phyloP scores from a whole-genome alignment of 768 basidiomycete species.

The Paxillus involutus region DNA sequence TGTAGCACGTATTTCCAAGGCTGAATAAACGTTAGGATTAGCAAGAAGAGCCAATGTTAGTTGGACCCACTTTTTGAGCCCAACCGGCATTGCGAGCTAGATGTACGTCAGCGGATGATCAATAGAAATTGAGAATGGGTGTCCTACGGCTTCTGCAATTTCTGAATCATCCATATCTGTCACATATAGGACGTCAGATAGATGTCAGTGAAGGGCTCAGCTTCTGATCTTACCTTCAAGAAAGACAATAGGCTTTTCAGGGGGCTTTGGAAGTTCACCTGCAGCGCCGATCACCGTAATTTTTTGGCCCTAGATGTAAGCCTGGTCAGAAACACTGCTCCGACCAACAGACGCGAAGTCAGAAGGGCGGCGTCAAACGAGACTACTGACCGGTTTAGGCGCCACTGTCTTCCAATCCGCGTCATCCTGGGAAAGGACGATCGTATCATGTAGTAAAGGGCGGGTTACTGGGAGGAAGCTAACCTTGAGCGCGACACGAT shows the following conservation, averaged over 20 bases:
- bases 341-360: constrained; percentile 3
- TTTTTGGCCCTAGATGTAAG: constrained; percentile 64
- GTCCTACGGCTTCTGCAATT: constrained; percentile 74
- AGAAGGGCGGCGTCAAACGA: neutral
- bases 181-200: constrained; percentile 14
- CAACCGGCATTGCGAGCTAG: constrained; percentile 79
- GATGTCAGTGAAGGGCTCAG: neutral
- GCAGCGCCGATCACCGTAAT: constrained; percentile 95
- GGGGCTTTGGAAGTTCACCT: constrained; percentile 88
- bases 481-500: constrained; percentile 89
- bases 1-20: constrained; percentile 95
- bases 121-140: neutral
- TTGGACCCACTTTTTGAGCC: constrained; percentile 64
- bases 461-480: too few species aligned
- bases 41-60: neutral
- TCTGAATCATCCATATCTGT: constrained; percentile 84
- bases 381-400: constrained; percentile 66
- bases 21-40: constrained; percentile 27
- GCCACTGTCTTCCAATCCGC: constrained; percentile 82
- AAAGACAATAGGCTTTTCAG: constrained; percentile 75
- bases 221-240: constrained; percentile 62
- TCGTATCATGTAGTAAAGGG: neutral
- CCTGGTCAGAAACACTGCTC: neutral
- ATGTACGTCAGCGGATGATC: neutral
- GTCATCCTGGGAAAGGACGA: constrained; percentile 62